These are phyloP conservation scores for Nannochloris sp. DNA, from an alignment of 139 green algal genomes.

Conservation along the genomic window DNA sequence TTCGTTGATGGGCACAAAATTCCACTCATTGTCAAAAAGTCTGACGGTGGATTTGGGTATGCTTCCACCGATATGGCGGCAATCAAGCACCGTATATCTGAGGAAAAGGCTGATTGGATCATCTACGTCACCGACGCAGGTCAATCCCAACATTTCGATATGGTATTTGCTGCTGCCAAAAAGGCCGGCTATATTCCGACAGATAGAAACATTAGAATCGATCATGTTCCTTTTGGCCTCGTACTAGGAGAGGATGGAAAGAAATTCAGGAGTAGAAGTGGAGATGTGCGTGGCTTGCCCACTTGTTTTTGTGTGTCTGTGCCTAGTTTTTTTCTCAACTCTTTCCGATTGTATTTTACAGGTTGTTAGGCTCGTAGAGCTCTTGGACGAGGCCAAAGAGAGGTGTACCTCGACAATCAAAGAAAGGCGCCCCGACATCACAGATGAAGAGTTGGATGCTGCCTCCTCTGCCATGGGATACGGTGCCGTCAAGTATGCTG, in stretches of 20 bases:
- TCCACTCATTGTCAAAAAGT: constrained; percentile 93
- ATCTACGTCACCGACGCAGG: constrained; percentile 96
- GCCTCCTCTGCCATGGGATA: constrained; percentile 77
- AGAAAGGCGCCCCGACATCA: constrained; percentile 40
- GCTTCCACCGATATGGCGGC: constrained; percentile 86
- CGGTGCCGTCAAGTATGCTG: constrained; percentile 93
- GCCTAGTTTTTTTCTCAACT: too few species aligned
- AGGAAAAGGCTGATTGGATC: constrained; percentile 93
- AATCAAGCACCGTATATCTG: constrained; percentile 68
- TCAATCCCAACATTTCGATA: constrained; percentile 84
- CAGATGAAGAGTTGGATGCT: constrained; percentile 52
- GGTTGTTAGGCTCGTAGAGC: constrained; percentile 83
- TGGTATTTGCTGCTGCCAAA: constrained; percentile 71
- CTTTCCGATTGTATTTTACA: constrained; percentile 20
- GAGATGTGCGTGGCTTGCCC: constrained; percentile 21
- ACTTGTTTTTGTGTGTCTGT: background rate
- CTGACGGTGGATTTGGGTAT: constrained; percentile 93
- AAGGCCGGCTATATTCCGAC: constrained; percentile 57
- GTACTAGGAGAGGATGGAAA: constrained; percentile 96
- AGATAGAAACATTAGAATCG: constrained; percentile 39
- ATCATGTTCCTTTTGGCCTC: constrained; percentile 94
- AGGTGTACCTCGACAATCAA: constrained; percentile 51
- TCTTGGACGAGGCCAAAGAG: constrained; percentile 89
- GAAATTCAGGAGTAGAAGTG: constrained; percentile 58
- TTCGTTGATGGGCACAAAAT: constrained; percentile 54